Evolutionary conservation across 2,329 filamentous ascomycete genomes (phyloP).

Genomic region (Botrytis byssoidea): DNA sequence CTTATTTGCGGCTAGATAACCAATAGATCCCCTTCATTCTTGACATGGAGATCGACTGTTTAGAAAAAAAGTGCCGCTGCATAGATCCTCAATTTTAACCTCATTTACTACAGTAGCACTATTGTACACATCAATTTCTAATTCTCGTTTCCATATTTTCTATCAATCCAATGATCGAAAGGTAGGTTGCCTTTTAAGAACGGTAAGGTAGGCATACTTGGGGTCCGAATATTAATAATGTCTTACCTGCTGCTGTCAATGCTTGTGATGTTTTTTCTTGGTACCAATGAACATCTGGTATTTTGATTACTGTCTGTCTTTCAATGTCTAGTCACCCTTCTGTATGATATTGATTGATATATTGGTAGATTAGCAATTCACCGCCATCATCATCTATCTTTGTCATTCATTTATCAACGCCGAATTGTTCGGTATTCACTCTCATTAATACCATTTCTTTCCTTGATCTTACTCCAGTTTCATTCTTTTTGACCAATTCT

Average conservation of each 20-base stretch:
- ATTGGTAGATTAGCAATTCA: conserved; percentile 11
- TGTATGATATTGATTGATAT: not conserved
- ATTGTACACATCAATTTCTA: not conserved
- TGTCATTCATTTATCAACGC: conserved; percentile 3
- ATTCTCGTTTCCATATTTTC: not conserved
- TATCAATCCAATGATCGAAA: not conserved
- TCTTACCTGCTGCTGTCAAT: conserved; percentile 6
- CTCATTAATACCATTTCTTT: conserved; percentile 3
- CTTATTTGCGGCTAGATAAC: conserved; percentile 8
- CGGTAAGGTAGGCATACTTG: not conserved
- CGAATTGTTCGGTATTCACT: not conserved
- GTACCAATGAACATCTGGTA: conserved; percentile 5
- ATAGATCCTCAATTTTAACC: conserved; percentile 11
- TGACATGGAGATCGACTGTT: not conserved
- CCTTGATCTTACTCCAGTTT: not conserved
- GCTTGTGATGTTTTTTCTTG: not conserved
- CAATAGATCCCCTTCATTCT: not conserved
- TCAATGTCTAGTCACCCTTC: not conserved
- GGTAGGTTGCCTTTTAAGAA: not conserved
- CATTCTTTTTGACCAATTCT: not conserved
- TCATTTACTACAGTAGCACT: conserved; percentile 11
- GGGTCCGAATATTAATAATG: conserved; percentile 5
- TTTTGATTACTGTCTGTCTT: not conserved
- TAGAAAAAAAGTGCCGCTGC: not conserved
- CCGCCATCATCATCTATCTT: conserved; percentile 10